Percentiles rank a stretch among this genome's conserved stretches.
phyloP scores from a whole-genome alignment of 2,329 filamentous ascomycete species.

The Alternaria atra region DNA sequence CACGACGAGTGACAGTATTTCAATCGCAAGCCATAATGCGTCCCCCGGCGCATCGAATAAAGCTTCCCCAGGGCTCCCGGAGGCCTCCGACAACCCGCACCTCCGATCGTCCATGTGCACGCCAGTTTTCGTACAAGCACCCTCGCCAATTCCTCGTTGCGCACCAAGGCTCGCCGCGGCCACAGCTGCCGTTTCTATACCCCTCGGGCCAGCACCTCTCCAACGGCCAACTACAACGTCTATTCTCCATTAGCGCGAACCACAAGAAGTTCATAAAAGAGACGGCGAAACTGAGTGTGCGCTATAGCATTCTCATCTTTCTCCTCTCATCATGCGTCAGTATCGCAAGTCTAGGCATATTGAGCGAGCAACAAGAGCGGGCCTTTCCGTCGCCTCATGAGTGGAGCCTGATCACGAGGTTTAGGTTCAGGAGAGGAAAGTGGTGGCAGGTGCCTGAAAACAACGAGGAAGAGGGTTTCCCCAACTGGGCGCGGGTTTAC shows the following conservation, averaged over 20 bases:
- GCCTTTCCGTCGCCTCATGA: conserved; percentile 82
- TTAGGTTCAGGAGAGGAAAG: conserved; percentile 68
- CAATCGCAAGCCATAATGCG: conserved; percentile 40
- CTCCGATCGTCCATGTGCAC: conserved; percentile 42
- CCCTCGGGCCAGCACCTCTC: conserved; percentile 56
- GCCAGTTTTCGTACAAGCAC: conserved; percentile 67
- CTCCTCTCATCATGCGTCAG: conserved; percentile 68
- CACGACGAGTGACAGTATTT: conserved; percentile 16
- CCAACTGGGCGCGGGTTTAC: conserved; percentile 76
- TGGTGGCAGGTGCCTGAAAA: conserved; percentile 61
- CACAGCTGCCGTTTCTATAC: conserved; percentile 72
- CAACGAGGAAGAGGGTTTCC: conserved; percentile 66
- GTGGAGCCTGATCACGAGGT: conserved; percentile 77
- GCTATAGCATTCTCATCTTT: conserved; percentile 73
- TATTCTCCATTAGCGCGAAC: conserved; percentile 75
- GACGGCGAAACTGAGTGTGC: conserved; percentile 74
- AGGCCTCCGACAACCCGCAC: conserved; percentile 28
- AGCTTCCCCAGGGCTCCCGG: conserved; percentile 35
- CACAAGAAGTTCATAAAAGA: conserved; percentile 74
- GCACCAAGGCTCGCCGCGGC: conserved; percentile 59
- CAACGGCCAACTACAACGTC: conserved; percentile 65
- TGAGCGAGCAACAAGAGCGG: conserved; percentile 79
- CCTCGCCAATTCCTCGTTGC: conserved; percentile 60
- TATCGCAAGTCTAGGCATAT: conserved; percentile 70
- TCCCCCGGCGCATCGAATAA: conserved; percentile 37